phyloP scores from a whole-genome alignment of 1,139 yeast species.

The Suhomyces chickasaworum region DNA sequence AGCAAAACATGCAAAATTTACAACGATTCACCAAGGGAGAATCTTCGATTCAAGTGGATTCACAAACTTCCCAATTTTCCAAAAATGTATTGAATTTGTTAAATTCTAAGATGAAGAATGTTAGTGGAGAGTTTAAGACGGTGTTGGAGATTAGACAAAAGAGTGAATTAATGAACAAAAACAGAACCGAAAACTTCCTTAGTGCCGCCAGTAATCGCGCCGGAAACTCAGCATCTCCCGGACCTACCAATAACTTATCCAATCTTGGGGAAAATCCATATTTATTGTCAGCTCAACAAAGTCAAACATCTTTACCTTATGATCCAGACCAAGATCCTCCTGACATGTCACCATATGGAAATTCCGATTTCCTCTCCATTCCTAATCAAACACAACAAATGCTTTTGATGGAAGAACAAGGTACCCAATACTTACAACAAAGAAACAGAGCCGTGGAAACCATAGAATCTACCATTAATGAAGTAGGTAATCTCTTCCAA shows the following conservation, averaged over 20 bases:
- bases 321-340: conserved; percentile 40
- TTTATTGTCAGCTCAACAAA: conserved; percentile 26
- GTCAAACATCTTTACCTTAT: conserved; percentile 28
- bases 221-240: conserved; percentile 30
- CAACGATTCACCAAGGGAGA: conserved; percentile 58
- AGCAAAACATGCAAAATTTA: conserved; percentile 69
- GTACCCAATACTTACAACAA: conserved; percentile 73
- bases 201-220: conserved; percentile 46
- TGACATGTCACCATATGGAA: conserved; percentile 23
- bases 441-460: conserved; percentile 92
- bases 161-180: conserved; percentile 77
- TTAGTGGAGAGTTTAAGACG: conserved; percentile 86
- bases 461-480: conserved; percentile 92
- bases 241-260: conserved; percentile 24
- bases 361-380: conserved; percentile 52
- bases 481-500: conserved; percentile 91
- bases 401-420: conserved; percentile 74
- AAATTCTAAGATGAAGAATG: conserved; percentile 87
- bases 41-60: conserved; percentile 47
- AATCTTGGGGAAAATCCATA: conserved; percentile 47
- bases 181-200: conserved; percentile 82
- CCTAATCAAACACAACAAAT: conserved; percentile 81
- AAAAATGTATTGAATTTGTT: conserved; percentile 84
- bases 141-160: conserved; percentile 87
- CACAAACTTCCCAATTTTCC: conserved; percentile 70